Evolutionary conservation across 2,329 filamentous ascomycete genomes (phyloP), one percentile per base, ranked within the genome.

Genomic region (Botryotinia calthae): DNA sequence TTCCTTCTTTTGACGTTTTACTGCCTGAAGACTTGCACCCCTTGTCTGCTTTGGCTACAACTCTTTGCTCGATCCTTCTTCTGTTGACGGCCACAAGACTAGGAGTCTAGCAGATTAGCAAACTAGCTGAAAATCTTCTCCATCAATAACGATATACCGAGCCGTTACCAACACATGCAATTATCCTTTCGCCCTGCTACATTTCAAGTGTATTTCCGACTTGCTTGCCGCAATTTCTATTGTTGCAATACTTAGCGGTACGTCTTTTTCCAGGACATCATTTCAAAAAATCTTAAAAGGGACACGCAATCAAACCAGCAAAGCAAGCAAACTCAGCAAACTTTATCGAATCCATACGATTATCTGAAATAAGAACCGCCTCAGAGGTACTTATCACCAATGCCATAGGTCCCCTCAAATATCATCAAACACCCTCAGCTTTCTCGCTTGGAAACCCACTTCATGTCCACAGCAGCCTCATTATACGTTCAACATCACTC

Each of bases 131-230:
- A 54, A 37, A 54, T 28, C 44, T 56, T 37, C 62, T 65, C 25
- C 61, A 16, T 67, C 48, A 42, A 67, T 67, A 48, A 31, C 25
- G 64, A 67, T 28, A 42, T 28, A 28, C 25, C 48, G 25, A 28
- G 64, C 64, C 34, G 64, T 40, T 56, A 72, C 37, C 62, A 37
- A 58, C 22, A 67, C 62, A 72, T 72, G 70, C 70, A 72, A 67
- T 59, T 40, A 67, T 66, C 70, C 70, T 42, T 59, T 48, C 46
- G 48, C 63, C 28, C 61, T 71, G 63, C 70, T 37, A 46, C 70
- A 71, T 66, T 46, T n/a, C 46, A 71, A 71, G 70, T 71, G 66
- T 72, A 67, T 40, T 67, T 72, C 70, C 70, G 70, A 59, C 20
- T 28, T 58, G 28, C 25, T 37, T 58, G 48, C 51, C 28, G 70